These are phyloP conservation scores for Carex cristatella DNA, from an alignment of 176 grass and related monocot genomes.

Conservation along the genomic window DNA sequence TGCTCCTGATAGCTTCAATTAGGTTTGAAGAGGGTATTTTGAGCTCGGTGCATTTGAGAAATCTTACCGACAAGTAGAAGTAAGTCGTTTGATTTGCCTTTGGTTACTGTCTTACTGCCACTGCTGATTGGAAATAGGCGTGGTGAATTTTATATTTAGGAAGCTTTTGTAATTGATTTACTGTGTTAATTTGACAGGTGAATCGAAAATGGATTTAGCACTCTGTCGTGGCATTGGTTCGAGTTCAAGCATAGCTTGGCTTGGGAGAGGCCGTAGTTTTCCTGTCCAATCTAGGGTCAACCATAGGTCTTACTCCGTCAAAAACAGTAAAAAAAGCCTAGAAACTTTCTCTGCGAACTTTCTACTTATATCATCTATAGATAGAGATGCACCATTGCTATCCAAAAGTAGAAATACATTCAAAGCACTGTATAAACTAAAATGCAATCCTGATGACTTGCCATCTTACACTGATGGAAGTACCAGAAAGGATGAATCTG, in stretches of 20 bases:
- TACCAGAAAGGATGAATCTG: slow-evolving; percentile 25
- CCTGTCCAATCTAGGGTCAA: slow-evolving; percentile 18
- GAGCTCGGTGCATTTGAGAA: neutral
- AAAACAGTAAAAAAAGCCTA: slow-evolving; percentile 7
- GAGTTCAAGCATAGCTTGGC: slow-evolving; percentile 14
- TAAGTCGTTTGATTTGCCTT: neutral
- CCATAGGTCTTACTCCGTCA: slow-evolving; percentile 7
- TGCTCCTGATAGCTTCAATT: neutral
- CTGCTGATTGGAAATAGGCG: neutral
- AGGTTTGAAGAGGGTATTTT: neutral
- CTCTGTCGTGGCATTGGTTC: slow-evolving; percentile 22
- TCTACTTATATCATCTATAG: neutral
- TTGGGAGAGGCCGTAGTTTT: neutral
- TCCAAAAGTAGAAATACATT: slow-evolving; percentile 15
- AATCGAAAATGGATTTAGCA: slow-evolving; percentile 13
- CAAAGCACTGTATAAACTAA: slow-evolving; percentile 3
- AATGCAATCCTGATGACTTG: slow-evolving; percentile 63
- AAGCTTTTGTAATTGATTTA: neutral
- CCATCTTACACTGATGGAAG: slow-evolving; percentile 47
- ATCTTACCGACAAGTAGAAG: neutral
- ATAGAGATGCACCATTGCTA: slow-evolving; percentile 22
- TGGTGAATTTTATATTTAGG: neutral
- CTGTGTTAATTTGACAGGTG: neutral
- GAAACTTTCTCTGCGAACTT: neutral
- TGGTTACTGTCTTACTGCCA: neutral